Evolutionary conservation across 1,284 basidiomycete species (phyloP).

Genomic region (Gymnopus androsaceus): DNA sequence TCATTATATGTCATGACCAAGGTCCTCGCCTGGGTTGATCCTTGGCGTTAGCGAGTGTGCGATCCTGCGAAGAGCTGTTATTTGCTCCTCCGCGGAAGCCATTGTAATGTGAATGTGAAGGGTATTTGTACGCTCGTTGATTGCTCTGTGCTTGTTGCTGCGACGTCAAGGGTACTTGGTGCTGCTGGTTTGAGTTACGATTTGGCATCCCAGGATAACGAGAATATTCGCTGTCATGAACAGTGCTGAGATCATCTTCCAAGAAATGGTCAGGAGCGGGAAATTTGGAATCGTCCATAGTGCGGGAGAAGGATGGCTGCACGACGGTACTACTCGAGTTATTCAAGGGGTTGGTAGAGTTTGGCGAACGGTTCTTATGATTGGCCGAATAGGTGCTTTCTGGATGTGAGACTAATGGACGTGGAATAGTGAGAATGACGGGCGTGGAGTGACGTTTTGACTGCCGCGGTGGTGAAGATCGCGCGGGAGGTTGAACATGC

Average conservation of each 20-base stretch:
- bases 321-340: conserved; percentile 7
- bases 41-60: not conserved
- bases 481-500: conserved; percentile 1
- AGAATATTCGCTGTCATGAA: not conserved
- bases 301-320: conserved; percentile 12
- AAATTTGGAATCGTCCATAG: not conserved
- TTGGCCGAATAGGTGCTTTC: not conserved
- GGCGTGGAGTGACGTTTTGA: conserved; percentile 7
- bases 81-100: not conserved
- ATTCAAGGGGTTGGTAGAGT: not conserved
- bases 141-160: not conserved
- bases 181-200: not conserved
- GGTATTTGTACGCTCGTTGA: not conserved
- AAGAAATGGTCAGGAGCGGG: not conserved
- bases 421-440: conserved; percentile 3
- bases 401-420: not conserved
- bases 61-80: not conserved
- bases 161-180: not conserved
- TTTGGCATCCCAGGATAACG: not conserved
- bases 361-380: not conserved
- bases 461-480: conserved; percentile 1
- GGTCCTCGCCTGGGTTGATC: not conserved
- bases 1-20: conserved; percentile 8
- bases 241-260: not conserved
- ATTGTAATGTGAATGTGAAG: not conserved